Conservation (phyloP, 139 green algal species). For the Eudorina sp. region DNA sequence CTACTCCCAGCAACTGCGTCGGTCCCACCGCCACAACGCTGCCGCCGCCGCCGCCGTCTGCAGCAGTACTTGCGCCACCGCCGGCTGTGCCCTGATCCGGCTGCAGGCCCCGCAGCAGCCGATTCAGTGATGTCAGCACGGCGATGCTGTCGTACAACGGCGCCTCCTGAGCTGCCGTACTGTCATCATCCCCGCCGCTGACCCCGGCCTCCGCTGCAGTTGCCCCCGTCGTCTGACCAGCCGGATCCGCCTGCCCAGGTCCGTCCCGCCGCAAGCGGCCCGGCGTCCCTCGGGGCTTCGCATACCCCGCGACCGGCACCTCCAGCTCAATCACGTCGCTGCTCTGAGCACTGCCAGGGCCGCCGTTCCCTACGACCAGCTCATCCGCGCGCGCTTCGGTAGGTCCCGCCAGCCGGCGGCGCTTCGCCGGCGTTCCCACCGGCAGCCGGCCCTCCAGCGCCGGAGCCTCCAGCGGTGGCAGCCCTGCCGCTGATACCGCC, state of each 20-base stretch:
- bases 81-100: background rate
- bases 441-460: background rate
- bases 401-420: background rate
- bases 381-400: background rate
- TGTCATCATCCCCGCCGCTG: too few species aligned
- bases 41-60: background rate
- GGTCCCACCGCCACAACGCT: background rate
- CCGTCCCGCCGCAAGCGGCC: too few species aligned
- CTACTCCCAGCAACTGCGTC: background rate
- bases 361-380: too few species aligned
- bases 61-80: too few species aligned
- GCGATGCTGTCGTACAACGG: slow-evolving; percentile 4
- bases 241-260: too few species aligned
- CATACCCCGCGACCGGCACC: background rate
- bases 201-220: too few species aligned
- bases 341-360: too few species aligned
- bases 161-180: too few species aligned
- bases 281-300: too few species aligned
- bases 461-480: slow-evolving; percentile 4
- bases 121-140: background rate
- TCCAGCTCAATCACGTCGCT: background rate
- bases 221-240: too few species aligned
- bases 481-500: slow-evolving; percentile 5
- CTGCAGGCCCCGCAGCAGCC: slow-evolving; percentile 15
- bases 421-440: background rate